Evolutionary conservation across 371 early-diverging fungal species (phyloP), one percentile per base, ranked within the genome.

Genomic region (Nematocida major): DNA sequence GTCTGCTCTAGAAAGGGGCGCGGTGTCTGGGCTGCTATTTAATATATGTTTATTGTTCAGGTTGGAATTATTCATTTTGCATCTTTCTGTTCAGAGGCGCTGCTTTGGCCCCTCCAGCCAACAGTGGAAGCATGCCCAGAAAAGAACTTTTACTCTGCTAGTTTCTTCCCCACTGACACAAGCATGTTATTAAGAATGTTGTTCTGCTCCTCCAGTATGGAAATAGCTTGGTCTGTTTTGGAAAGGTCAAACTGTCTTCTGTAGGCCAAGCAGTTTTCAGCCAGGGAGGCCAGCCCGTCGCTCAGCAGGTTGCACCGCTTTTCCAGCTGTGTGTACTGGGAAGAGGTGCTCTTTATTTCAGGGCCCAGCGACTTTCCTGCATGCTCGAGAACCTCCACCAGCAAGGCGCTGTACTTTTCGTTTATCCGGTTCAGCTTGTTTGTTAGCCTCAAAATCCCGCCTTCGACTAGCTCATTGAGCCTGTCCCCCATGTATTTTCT

Each of bases 371-470:
- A 5, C 47, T 47, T 57, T 13, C 42, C 62, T 9, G 57, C 28
- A 18, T 62, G 70, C 48, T 69, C 70, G n/a, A 69, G 51, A 3
- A 69, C 59, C 11, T 69, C 61, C 20, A 69, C 70, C 48, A 69
- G 51, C 11, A 69, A 51, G 15, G 36, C 43, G 47, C 61, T 69
- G 63, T 69, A 69, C 70, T 69, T 69, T 1, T 59, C 61, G 9
- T 28, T 42, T 7, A 69, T 62, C 20, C n/a, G 11, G 28, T 28
- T 26, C 24, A 69, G 32, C 34, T 57, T 59, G 36, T 69, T 54
- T 48, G 70, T 22, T 43, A 69, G 70, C 24, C 53, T 15, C n/a
- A 69, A 32, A 26, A 36, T 59, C 5, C 70, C 70, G 20, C 40
- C 36, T 47, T 69, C 70, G 7, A 59, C 62, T 30, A 69, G 57